A percentile compares a stretch with the other conserved stretches of the same genome.
Evolutionary conservation across 371 early-diverging fungal genomes (phyloP).

Genomic region (Mortierella sp.): DNA sequence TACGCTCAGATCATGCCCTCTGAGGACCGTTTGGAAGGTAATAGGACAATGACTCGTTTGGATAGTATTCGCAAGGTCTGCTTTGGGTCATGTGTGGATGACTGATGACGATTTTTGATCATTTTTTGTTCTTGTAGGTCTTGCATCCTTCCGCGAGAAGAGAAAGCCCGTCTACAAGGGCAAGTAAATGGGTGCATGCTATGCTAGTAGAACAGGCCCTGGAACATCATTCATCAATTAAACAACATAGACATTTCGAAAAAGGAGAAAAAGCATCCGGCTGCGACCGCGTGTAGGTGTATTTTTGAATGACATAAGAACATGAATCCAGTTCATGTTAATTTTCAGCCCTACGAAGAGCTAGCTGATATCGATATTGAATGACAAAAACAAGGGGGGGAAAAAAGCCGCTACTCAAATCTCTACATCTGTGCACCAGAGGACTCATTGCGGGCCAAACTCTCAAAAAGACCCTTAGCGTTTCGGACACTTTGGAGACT

Average conservation of each 20-base stretch:
- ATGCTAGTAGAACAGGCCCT: not conserved
- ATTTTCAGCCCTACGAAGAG: not conserved
- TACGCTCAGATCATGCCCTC: conserved; percentile 96
- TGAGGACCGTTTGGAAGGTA: conserved; percentile 94
- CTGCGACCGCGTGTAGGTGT: not conserved
- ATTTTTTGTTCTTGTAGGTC: conserved; percentile 56
- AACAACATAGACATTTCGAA: not conserved
- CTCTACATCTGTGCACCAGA: conserved; percentile 23
- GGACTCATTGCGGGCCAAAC: conserved; percentile 27
- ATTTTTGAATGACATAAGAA: not conserved
- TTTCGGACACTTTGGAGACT: conserved; percentile 47
- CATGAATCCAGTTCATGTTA: not conserved
- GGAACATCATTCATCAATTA: not conserved
- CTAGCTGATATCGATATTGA: not conserved
- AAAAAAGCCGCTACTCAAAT: not conserved
- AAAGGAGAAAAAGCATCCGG: not conserved
- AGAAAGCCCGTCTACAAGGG: conserved; percentile 91
- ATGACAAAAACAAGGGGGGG: not conserved
- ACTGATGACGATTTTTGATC: not conserved
- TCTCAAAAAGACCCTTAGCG: conserved; percentile 53
- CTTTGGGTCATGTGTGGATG: not conserved
- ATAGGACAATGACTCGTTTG: not conserved
- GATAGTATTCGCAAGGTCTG: too few species aligned
- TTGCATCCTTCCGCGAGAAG: conserved; percentile 85
- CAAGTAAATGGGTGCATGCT: conserved; percentile 60